Evolutionary conservation across 2,329 filamentous ascomycete species (phyloP), one percentile per base, ranked within the genome.

Genomic region (Hansfordia pulvinata): DNA sequence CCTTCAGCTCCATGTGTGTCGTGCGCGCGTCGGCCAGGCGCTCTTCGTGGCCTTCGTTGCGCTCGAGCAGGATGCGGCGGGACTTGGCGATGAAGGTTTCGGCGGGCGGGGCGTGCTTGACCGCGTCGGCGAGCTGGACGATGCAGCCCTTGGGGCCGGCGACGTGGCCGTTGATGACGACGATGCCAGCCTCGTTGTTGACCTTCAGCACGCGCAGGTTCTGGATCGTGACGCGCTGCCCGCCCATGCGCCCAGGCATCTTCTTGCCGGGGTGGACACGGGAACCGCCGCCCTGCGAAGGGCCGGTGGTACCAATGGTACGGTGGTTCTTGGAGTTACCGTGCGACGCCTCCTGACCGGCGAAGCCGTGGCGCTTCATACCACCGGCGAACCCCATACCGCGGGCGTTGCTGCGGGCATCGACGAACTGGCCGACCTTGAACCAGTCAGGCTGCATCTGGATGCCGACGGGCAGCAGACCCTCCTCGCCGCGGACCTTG

Each of bases 161-260:
- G 21, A 98, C 76, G 37, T 75, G 69, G 17, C 88, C 90, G 55
- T 80, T 83, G 36, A 98, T 76, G 28, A 94, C 72, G 31, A 98
- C 73, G 42, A 93, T 72, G 12, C 90, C 90, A 45, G 86, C 77
- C 51, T 81, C 77, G 41, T 76, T 69, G 56, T 96, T 85, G 18
- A 93, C 77, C 62, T 84, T 77, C 50, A 98, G 58, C 28, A 98
- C 75, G 56, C 78, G 81, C 41, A 96, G 60, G 55, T 93, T 94
- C 65, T 94, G 86, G 31, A 90, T 68, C 25, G 90, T 98, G 30
- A 85, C 80, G 39, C 72, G 74, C 53, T 93, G 70, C 38, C 79
- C 81, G 36, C 90, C 90, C 90, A 98, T 96, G 32, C 83, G 74
- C 29, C 90, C 90, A 4, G 90, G 74, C 90, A 98, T 98, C 60